A percentile compares a stretch with the other conserved stretches of the same genome.
These are phyloP conservation scores for Pichia sp. DNA, from an alignment of 1,139 yeast species.

Conservation along the genomic window DNA sequence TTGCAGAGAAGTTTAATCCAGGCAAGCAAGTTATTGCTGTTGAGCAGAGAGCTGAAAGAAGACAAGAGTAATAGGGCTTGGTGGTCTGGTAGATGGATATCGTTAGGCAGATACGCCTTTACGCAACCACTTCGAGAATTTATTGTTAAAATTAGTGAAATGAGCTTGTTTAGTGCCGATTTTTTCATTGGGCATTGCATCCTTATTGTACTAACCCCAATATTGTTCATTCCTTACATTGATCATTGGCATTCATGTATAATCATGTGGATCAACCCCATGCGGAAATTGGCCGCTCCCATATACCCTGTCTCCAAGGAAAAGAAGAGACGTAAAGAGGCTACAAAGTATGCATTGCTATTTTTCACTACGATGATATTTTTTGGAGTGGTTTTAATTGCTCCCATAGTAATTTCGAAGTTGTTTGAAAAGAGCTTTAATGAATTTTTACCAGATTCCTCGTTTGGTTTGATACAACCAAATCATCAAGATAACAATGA, in stretches of 20 bases:
- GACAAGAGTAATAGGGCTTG: slow-evolving; percentile 58
- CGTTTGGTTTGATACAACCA: slow-evolving; percentile 45
- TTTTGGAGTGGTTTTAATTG: slow-evolving; percentile 16
- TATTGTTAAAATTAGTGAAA: slow-evolving; percentile 58
- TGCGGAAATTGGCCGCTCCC: slow-evolving; percentile 38
- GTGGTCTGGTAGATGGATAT: slow-evolving; percentile 83
- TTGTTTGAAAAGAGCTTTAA: slow-evolving; percentile 16
- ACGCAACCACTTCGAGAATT: slow-evolving; percentile 67
- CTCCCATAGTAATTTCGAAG: slow-evolving; percentile 19
- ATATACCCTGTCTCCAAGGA: slow-evolving; percentile 31
- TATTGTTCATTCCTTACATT: slow-evolving; percentile 58
- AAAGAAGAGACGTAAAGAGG: slow-evolving; percentile 30
- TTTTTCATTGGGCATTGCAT: slow-evolving; percentile 61
- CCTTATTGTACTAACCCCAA: slow-evolving; percentile 51
- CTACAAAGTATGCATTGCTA: slow-evolving; percentile 31
- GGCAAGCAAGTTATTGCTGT: slow-evolving; percentile 34
- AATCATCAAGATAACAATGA: slow-evolving; percentile 49
- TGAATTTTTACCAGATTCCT: slow-evolving; percentile 17
- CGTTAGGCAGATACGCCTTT: slow-evolving; percentile 43
- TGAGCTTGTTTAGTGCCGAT: slow-evolving; percentile 63
- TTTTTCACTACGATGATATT: slow-evolving; percentile 32
- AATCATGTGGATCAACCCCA: slow-evolving; percentile 76
- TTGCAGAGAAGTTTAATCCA: slow-evolving; percentile 49
- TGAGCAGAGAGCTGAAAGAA: slow-evolving; percentile 54
- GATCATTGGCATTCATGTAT: slow-evolving; percentile 75